Evolutionary conservation across 768 basidiomycete species (phyloP).

Genomic region (Mycena rebaudengoi): DNA sequence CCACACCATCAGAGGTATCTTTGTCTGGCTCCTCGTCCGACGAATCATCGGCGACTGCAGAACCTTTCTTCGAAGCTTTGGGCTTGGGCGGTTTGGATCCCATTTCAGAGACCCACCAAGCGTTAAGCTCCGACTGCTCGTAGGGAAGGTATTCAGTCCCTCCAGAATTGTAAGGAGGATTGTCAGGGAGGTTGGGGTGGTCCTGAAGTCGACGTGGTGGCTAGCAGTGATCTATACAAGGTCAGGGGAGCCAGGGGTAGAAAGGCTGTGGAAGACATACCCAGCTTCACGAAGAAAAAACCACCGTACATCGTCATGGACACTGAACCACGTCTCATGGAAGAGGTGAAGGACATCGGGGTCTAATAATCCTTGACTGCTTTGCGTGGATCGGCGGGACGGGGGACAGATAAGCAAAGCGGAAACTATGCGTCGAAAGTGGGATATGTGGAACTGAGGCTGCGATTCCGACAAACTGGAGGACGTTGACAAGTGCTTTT

Average conservation of each 20-base stretch:
- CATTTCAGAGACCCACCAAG: slow-evolving; percentile 83
- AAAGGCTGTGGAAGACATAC: slow-evolving; percentile 48
- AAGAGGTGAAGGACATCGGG: slow-evolving; percentile 71
- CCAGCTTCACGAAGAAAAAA: slow-evolving; percentile 85
- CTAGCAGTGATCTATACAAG: slow-evolving; percentile 40
- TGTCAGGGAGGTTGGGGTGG: slow-evolving; percentile 49
- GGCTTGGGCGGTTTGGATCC: slow-evolving; percentile 62
- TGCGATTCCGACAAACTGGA: slow-evolving; percentile 55
- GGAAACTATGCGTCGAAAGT: slow-evolving; percentile 70
- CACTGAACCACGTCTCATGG: slow-evolving; percentile 76
- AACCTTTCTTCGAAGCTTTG: slow-evolving; percentile 49
- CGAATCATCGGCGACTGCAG: slow-evolving; percentile 35
- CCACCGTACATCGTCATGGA: slow-evolving; percentile 87
- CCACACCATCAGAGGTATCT: slow-evolving; percentile 44
- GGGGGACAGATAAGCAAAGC: slow-evolving; percentile 70
- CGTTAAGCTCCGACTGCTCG: slow-evolving; percentile 69
- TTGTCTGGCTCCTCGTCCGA: slow-evolving; percentile 47
- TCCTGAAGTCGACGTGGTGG: slow-evolving; percentile 37
- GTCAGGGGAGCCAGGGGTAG: background rate
- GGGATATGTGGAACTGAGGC: slow-evolving; percentile 73
- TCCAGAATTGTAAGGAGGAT: slow-evolving; percentile 73
- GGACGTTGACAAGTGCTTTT: slow-evolving; percentile 80
- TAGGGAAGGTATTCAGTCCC: slow-evolving; percentile 77
- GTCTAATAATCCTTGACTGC: slow-evolving; percentile 52
- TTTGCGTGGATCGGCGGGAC: slow-evolving; percentile 44